Base-by-base conservation (phyloP, 495 filamentous ascomycete species). In the Penicillium daleae region DNA sequence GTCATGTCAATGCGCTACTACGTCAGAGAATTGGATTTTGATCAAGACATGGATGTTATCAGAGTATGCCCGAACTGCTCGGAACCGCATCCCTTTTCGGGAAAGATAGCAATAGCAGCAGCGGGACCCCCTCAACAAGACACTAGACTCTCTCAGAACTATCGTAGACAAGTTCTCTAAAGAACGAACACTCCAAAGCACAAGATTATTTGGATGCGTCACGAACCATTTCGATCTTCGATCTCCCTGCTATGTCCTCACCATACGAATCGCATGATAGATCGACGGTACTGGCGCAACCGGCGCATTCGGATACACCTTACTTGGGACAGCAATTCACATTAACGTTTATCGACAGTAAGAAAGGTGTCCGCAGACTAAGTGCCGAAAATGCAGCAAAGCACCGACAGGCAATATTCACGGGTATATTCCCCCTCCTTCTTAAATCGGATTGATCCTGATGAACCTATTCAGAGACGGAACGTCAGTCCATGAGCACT, bases 361-460 rank as follows among this genome's bases (percentile, higher is more conserved):
- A 92, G 3, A 39, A 63, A 35, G 39, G 57, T n/a, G 57, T 67
- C 49, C 64, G 64, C 12, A 48, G 44, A 19, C 46, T 69, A 3
- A 69, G 48, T 39, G 61, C 67, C 4, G 61, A 62, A 35, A 64
- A 62, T 42, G 60, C 67, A 37, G 64, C 67, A 10, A 67, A 61
- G 26, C 60, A 67, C 39, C 50, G 67, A 3, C 64, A 62, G 29
- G 59, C 64, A 4, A 66, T 69, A 4, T 67, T 67, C 56, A 59
- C 67, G 27, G 61, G 67, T 69, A 6, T 4, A 32, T 39, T 24
- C 27, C 27, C 2, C 24, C 19, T 32, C 5, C 7, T 21, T 33
- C 6, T 42, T 4, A 21, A 10, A 40, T 22, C 32, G 7, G 6
- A 31, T 59, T 54, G 39, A 46, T 48, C 10, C 21, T 42, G 12